A percentile compares a stretch with the other conserved stretches of the same genome.
These are phyloP conservation scores for Globisporangium nagaii DNA, from an alignment of 352 stramenopile species.

Conservation along the genomic window DNA sequence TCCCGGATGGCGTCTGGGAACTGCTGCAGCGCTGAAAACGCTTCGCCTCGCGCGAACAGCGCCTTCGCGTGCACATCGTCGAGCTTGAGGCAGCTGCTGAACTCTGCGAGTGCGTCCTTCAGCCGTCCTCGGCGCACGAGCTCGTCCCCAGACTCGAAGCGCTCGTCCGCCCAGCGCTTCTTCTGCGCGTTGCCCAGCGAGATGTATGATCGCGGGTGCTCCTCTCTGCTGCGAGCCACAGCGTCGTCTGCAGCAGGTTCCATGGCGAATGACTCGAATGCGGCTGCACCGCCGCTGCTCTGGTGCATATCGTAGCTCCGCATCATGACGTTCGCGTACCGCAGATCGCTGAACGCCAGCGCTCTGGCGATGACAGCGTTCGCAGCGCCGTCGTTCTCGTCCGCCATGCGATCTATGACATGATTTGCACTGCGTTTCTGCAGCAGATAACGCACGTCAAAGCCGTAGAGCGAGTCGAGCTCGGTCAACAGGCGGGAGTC, in stretches of 20 bases:
- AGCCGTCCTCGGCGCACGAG: constrained; percentile 16
- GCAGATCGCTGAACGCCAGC: constrained; percentile 21
- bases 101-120: constrained; percentile 31
- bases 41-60: constrained; percentile 16
- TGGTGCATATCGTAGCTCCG: neutral
- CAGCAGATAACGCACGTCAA: constrained; percentile 13
- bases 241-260: neutral
- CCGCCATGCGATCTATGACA: neutral
- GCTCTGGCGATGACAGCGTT: constrained; percentile 17
- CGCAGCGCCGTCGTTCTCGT: constrained; percentile 3
- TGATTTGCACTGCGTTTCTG: neutral
- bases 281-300: neutral
- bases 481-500: neutral
- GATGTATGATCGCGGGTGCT: constrained; percentile 23
- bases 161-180: constrained; percentile 28
- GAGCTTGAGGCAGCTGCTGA: constrained; percentile 29
- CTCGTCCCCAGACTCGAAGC: constrained; percentile 17
- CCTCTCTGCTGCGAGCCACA: neutral
- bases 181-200: constrained; percentile 29
- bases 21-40: constrained; percentile 16
- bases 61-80: constrained; percentile 18
- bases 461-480: constrained; percentile 13
- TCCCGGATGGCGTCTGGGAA: constrained; percentile 30
- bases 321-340: constrained; percentile 17
- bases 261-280: constrained; percentile 15